A percentile compares a stretch with the other conserved stretches of the same genome.
Evolutionary conservation across 345 rosid species (phyloP).

Genomic region (Aegle marmelos): DNA sequence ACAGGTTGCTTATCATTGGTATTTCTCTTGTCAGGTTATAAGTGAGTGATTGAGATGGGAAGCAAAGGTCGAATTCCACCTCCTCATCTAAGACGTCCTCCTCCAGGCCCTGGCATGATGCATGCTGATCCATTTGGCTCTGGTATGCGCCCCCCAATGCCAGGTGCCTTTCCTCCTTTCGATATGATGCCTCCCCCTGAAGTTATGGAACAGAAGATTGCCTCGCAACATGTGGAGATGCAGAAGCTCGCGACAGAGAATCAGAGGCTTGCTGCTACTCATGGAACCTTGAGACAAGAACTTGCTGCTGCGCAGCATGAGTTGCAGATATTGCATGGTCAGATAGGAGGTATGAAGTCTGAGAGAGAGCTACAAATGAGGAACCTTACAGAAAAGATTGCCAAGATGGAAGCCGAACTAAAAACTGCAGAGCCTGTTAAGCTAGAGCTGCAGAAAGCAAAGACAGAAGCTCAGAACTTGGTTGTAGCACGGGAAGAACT

Average conservation of each 20-base stretch:
- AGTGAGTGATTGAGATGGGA: conserved; percentile 44
- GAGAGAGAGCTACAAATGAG: conserved; percentile 83
- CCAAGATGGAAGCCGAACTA: conserved; percentile 77
- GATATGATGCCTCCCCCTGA: conserved; percentile 81
- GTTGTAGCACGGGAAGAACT: conserved; percentile 75
- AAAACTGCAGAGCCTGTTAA: conserved; percentile 65
- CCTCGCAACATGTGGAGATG: conserved; percentile 79
- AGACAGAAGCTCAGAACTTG: conserved; percentile 66
- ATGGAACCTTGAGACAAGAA: conserved; percentile 74
- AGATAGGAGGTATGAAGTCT: conserved; percentile 62
- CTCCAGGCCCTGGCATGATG: conserved; percentile 53
- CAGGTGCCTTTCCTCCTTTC: conserved; percentile 51
- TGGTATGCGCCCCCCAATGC: conserved; percentile 48
- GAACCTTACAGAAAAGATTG: conserved; percentile 60
- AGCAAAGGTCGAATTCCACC: conserved; percentile 83
- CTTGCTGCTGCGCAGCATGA: conserved; percentile 92
- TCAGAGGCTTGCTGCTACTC: conserved; percentile 79
- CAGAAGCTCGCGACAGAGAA: conserved; percentile 88
- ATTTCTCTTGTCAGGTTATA: conserved; percentile 20
- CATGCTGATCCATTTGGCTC: conserved; percentile 59
- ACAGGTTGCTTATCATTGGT: background rate
- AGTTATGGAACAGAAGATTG: conserved; percentile 85
- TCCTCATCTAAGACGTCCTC: conserved; percentile 63
- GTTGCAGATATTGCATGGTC: conserved; percentile 72
- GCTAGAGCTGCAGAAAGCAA: conserved; percentile 71